phyloP scores from a whole-genome alignment of 257 asterid species.

The Ligustrum vulgare region DNA sequence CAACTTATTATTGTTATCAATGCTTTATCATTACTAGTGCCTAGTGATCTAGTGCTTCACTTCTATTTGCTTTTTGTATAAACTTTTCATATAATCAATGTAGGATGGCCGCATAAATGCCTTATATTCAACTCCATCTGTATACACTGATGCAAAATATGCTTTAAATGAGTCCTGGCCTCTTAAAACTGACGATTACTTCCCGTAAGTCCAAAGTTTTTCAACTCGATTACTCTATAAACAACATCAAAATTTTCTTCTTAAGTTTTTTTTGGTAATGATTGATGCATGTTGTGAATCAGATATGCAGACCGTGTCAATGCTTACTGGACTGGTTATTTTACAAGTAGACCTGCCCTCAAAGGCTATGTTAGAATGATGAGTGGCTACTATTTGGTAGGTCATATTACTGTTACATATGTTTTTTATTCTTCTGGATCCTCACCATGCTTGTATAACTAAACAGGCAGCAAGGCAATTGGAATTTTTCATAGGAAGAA shows the following conservation, averaged over 20 bases:
- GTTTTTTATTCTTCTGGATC: constrained; percentile 26
- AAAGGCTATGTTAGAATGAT: constrained; percentile 80
- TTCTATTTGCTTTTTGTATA: constrained; percentile 13
- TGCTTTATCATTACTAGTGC: not conserved
- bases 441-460: constrained; percentile 22
- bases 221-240: not conserved
- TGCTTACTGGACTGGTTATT: constrained; percentile 98
- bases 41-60: not conserved
- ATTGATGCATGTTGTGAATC: constrained; percentile 27
- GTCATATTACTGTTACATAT: constrained; percentile 22
- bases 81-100: constrained; percentile 18
- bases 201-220: constrained; percentile 69
- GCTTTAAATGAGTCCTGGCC: constrained; percentile 88
- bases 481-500: constrained; percentile 73
- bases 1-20: constrained; percentile 8
- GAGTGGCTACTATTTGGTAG: constrained; percentile 92
- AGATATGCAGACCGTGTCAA: constrained; percentile 91
- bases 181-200: constrained; percentile 81
- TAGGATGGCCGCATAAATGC: constrained; percentile 99
- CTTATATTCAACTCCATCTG: constrained; percentile 85
- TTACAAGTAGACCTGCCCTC: constrained; percentile 85
- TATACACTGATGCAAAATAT: constrained; percentile 88
- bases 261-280: constrained; percentile 4
- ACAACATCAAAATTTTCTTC: not conserved
- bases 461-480: constrained; percentile 91